Evolutionary conservation across 345 rosid species (phyloP), one percentile per base, ranked within the genome.

Genomic region (Balakata baccata): DNA sequence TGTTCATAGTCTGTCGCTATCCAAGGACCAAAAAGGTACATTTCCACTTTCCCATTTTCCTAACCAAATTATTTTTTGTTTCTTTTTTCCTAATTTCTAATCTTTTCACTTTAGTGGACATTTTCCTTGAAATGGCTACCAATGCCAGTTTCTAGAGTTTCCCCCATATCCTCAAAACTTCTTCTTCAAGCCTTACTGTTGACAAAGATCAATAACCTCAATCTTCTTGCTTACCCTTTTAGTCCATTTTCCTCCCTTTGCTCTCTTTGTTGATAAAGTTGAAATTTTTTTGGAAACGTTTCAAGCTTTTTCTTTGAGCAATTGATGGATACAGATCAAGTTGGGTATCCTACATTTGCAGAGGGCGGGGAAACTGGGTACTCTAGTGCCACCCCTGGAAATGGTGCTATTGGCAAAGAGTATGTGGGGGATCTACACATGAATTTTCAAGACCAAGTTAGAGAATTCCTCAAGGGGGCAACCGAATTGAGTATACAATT

Each of bases 401-500:
- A 43, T 20, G 50, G 25, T 68, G 71, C 58, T 7, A 61, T 13
- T 23, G 54, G 69, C 13, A 73, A 60, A 22, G 68, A 69, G 20
- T 62, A 69, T 13, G 73, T 22, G 25, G 71, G 72, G 11, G 78
- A 64, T 68, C n/a, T 5, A 38, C 78, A 75, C 20, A 59, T 78
- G 81, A 72, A 70, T 73, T 64, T 79, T 74, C 68, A 74, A 51
- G 87, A 81, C 70, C 87, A 86, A 25, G 77, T 77, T 37, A 81
- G 75, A 69, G 92, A 87, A 81, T 89, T 89, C 61, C 38, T 72
- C 75, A 83, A 69, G 68, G 90, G 87, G 43, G 86, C 84, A 18
- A 79, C 77, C 65, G 92, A 89, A 84, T 77, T 88, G 89, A 73
- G 88, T 69, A 85, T 88, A 61, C 86, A 84, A 75, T 71, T 86